Base-by-base conservation (phyloP, 192 early-diverging fungal species). In the Coemansia sp. region DNA sequence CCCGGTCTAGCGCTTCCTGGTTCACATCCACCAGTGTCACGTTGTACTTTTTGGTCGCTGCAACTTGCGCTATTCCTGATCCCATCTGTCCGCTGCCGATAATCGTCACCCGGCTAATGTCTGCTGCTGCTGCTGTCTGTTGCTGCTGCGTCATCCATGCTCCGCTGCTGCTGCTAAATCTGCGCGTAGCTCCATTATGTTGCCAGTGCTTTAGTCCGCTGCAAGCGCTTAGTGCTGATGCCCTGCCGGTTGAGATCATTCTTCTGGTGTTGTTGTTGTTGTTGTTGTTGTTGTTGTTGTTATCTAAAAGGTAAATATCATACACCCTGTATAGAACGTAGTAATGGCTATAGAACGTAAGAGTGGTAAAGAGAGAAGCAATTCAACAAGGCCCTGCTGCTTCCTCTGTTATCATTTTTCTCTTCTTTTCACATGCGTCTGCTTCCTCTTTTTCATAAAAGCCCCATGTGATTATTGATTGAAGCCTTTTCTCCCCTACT, bases 31-130 rank as follows among this genome's bases (percentile, higher is more conserved):
- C 92, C 87, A 95, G 90, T 16, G 92, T 94, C 41, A 98, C 95
- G 12, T 88, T 74, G 84, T 87, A 91, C 23, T 88, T 86, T 68
- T 87, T 73, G 65, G 92, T 90, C 23, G 94, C 94, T 11, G 93
- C 92, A 0, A 95, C 92, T 65, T 97, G 94, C 23, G 90, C 92
- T 64, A 94, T 96, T 64, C 93, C 92, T 6, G 92, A 88, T 18
- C 93, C 93, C 93, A 94, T 94, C 42, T 93, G 76, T 65, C 95
- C 95, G 19, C 92, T 89, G 41, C 95, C 95, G 62, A 93, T 86
- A 23, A 97, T 90, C 11, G 92, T 90, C 39, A 97, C 83, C 38
- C 90, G 75, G 12, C 42, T 57, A 47, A 75, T 72, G 8, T 37
- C 45, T 9, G 53, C 11, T 26, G 74, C 69, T 4, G 38, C 45